Evolutionary conservation across 352 stramenopile genomes (phyloP), one percentile per base, ranked within the genome.

Genomic region (Pythium sukuiense): DNA sequence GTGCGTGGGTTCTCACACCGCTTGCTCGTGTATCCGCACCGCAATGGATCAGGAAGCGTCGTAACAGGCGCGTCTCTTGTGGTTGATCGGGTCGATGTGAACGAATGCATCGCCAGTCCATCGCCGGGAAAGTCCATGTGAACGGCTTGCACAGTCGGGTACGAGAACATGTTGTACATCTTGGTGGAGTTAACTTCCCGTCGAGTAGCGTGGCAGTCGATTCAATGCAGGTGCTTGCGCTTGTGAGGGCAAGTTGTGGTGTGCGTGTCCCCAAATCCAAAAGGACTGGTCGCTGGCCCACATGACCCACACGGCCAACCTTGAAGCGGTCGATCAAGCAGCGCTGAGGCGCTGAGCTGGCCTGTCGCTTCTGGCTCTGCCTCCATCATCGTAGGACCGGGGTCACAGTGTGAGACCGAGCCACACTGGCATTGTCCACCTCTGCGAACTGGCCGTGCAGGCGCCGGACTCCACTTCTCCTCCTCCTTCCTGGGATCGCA

Each of bases 21-120:
- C 39, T 86, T 86, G 61, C 76, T 80, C 56, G 71, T 72, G 67
- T 87, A 87, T 6, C 67, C 73, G 65, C 79, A 87, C 14, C 73
- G 59, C 30, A 82, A 48, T 24, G 41, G 41, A 48, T 48, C 41
- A 26, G 41, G 41, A 26, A 48, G 41, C 16, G 18, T 20, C 41
- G 41, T 26, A 20, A 26, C 41, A 26, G 41, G 18, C 41, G 41
- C 41, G 41, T 48, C 41, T 48, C 41, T 48, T 26, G 41, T 48
- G 41, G 37, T 43, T 13, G 41, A 48, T 26, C 16, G 24, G 18
- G 11, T 48, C 6, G 41, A 48, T 14, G 41, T 18, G 41, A 48
- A 48, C 18, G 41, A 20, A 48, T 48, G 41, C 41, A 48, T 48
- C 41, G 41, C 41, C 41, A 48, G 41, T 20, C 41, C 41, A 48